phyloP scores from a whole-genome alignment of 2,329 filamentous ascomycete genomes.

The Trichophyton verrucosum region DNA sequence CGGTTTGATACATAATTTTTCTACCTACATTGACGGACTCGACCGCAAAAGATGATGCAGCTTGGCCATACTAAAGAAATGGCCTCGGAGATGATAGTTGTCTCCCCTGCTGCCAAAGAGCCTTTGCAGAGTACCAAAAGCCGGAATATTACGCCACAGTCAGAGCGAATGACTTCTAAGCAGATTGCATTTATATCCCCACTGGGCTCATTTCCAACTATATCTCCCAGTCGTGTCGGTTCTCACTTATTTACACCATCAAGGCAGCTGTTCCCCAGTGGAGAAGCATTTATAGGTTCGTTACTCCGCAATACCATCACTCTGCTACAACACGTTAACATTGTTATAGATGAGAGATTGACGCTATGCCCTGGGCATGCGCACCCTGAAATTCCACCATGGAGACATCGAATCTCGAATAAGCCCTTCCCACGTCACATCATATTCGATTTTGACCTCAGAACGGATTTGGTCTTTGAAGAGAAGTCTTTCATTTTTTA shows the following conservation, averaged over 20 bases:
- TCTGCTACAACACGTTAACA: background rate
- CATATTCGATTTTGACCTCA: constrained; percentile 4
- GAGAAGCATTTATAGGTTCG: background rate
- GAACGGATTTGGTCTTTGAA: background rate
- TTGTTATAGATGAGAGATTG: background rate
- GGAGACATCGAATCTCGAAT: background rate
- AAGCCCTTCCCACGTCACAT: background rate
- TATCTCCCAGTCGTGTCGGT: background rate
- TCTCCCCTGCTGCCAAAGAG: background rate
- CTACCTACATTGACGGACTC: background rate
- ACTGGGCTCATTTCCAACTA: background rate
- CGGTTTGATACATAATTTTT: too few species aligned
- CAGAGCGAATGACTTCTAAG: background rate
- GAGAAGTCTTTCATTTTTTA: background rate
- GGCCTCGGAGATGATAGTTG: background rate
- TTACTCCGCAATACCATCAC: background rate
- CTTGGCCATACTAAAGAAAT: background rate
- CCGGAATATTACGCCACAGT: background rate
- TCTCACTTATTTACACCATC: background rate
- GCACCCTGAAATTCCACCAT: background rate
- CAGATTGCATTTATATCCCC: background rate
- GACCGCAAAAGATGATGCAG: background rate
- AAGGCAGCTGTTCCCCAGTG: background rate
- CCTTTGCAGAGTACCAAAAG: background rate
- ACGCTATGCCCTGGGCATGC: background rate